A percentile compares a stretch with the other conserved stretches of the same genome.
Evolutionary conservation across 768 basidiomycete genomes (phyloP).

Genomic region (Suillus subalutaceus): DNA sequence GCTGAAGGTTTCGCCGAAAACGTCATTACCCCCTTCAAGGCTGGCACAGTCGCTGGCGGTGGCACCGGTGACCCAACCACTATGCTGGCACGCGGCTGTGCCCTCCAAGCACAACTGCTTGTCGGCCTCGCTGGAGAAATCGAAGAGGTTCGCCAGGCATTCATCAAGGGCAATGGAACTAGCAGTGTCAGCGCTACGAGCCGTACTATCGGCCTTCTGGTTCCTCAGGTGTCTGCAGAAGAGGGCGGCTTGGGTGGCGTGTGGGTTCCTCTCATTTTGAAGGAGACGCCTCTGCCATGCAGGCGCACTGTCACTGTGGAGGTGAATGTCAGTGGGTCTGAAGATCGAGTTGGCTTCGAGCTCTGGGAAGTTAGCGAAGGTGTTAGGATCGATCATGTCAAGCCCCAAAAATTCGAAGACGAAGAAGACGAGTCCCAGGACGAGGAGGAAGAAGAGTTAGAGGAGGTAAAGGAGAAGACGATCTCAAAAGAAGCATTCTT

Average conservation of each 20-base stretch:
- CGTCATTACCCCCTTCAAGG: slow-evolving; percentile 64
- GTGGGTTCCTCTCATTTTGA: slow-evolving; percentile 67
- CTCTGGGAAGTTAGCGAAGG: slow-evolving; percentile 79
- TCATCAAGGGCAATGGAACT: slow-evolving; percentile 43
- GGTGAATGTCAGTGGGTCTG: slow-evolving; percentile 47
- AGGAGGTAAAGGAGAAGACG: slow-evolving; percentile 66
- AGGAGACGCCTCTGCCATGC: slow-evolving; percentile 73
- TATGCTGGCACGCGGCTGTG: slow-evolving; percentile 76
- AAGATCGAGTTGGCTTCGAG: slow-evolving; percentile 57
- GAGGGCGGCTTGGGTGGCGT: slow-evolving; percentile 55
- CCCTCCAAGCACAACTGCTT: slow-evolving; percentile 70
- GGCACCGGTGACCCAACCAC: slow-evolving; percentile 80
- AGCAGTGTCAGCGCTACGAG: slow-evolving; percentile 57
- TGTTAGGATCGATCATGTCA: slow-evolving; percentile 62
- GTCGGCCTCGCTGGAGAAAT: slow-evolving; percentile 49
- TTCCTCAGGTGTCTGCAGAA: slow-evolving; percentile 51
- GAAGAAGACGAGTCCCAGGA: slow-evolving; percentile 53
- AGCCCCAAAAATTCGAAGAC: slow-evolving; percentile 46
- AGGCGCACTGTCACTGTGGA: slow-evolving; percentile 63
- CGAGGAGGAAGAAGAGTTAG: slow-evolving; percentile 59
- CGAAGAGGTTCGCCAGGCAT: slow-evolving; percentile 53
- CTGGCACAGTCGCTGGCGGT: slow-evolving; percentile 70
- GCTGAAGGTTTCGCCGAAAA: slow-evolving; percentile 59
- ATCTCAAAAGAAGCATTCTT: slow-evolving; percentile 58
- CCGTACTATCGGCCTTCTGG: slow-evolving; percentile 64